Conservation (phyloP, 176 grass and related monocot species). For the Ananas comosus region DNA sequence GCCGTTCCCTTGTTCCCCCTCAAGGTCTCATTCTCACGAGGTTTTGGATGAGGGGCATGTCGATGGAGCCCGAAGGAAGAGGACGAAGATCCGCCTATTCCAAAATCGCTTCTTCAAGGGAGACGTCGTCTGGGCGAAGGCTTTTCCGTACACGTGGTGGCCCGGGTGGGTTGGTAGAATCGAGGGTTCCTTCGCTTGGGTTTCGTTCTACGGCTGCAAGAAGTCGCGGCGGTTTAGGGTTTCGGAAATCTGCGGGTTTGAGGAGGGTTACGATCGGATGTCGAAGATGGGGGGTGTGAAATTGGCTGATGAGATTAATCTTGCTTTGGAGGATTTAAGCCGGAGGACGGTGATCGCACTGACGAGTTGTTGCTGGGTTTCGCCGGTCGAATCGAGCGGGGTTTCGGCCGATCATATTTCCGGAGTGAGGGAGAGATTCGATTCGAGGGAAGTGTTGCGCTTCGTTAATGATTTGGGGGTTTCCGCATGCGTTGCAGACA, state of each 20-base stretch:
- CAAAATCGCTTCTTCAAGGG: not conserved
- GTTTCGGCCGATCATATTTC: not conserved
- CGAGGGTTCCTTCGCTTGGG: not conserved
- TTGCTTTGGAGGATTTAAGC: slow-evolving; percentile 11
- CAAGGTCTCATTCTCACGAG: not conserved
- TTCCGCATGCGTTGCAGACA: not conserved
- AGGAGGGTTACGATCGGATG: slow-evolving; percentile 15
- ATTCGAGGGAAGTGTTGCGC: slow-evolving; percentile 1
- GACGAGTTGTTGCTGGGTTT: slow-evolving; percentile 1
- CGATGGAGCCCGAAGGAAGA: not conserved
- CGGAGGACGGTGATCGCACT: slow-evolving; percentile 5
- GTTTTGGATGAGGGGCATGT: not conserved
- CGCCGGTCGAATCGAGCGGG: not conserved
- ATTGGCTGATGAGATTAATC: slow-evolving; percentile 2
- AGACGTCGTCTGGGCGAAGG: slow-evolving; percentile 17
- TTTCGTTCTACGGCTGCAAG: slow-evolving; percentile 6
- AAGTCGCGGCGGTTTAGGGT: not conserved
- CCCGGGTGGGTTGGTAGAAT: slow-evolving; percentile 3
- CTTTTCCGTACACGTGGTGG: slow-evolving; percentile 22
- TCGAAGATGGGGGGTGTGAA: slow-evolving; percentile 3
- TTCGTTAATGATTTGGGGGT: slow-evolving; percentile 14
- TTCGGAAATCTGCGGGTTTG: slow-evolving; percentile 5
- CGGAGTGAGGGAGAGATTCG: slow-evolving; percentile 1
- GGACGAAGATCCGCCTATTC: not conserved
- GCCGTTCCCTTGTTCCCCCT: too few relatives aligned